Conservation (phyloP, 345 rosid genomes). For the Citrus australasica region DNA sequence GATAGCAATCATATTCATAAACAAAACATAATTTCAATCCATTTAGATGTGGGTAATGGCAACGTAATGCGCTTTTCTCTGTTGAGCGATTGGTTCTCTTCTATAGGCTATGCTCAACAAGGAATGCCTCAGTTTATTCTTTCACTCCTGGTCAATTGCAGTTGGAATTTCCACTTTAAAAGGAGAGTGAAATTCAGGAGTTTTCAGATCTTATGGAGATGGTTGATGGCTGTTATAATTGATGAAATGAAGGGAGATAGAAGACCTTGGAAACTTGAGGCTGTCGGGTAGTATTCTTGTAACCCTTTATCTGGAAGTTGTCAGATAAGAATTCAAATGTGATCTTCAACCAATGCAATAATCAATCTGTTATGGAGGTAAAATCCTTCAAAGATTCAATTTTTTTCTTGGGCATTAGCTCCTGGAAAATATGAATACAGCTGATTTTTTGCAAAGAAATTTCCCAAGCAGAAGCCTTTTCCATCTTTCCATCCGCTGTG, state of each 20-base stretch:
- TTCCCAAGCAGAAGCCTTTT: neutral
- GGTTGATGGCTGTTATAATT: neutral
- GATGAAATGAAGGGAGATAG: neutral
- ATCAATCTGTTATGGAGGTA: neutral
- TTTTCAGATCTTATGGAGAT: neutral
- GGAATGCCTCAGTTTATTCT: neutral
- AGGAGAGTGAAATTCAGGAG: neutral
- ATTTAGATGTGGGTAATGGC: neutral
- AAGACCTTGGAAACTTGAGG: neutral
- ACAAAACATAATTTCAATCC: neutral
- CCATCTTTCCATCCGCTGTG: neutral
- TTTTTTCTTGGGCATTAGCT: neutral
- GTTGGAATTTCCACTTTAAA: neutral
- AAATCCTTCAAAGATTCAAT: neutral
- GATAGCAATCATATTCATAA: neutral
- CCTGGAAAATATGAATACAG: neutral
- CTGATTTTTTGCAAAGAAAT: neutral
- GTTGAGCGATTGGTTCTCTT: neutral
- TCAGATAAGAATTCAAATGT: neutral
- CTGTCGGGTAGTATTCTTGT: neutral
- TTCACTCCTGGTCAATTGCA: neutral
- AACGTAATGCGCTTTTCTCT: neutral
- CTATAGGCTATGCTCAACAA: neutral
- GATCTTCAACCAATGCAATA: neutral
- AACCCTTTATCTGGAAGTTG: neutral